Base-by-base conservation (phyloP, 1,284 basidiomycete genomes). In the Cystobasidium slooffiae region DNA sequence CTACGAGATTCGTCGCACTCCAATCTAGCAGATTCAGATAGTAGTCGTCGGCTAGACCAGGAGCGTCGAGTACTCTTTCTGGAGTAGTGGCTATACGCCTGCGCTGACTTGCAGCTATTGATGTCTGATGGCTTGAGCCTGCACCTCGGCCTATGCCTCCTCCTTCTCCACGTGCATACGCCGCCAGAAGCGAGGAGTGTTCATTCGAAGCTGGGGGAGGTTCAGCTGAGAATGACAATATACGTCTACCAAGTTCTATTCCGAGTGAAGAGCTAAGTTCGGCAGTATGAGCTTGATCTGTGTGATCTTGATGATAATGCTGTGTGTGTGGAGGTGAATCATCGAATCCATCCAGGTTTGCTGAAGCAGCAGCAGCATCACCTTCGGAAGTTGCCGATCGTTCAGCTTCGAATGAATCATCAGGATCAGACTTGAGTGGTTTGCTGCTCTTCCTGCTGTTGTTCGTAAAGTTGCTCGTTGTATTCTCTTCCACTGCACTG, bases 1-100 rank as follows among this genome's bases (percentile, higher is more conserved):
- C 93, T 4, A 98, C 88, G 44, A 90, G 85, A 83, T 99, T 98
- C 74, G 88, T 88, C 43, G 86, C 86, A 47, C 91, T 91, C 96
- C 96, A 99, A 55, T 90, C 88, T 72, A 98, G 84, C 46, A 99
- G 86, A 82, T 99, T 99, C 79, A 97, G 88, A 82, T 99, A 99
- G 83, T 97, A 99, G 83, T 99, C 97, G 78, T 98, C 94, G 52
- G 91, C 87, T 85, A 97, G 91, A 1, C 92, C 93, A 0, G 95
- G 94, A 0, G 97, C 97, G 80, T 99, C 97, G 12, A 99, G 86
- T 1, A 97, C 93, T 31, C 93, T 88, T 79, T 97, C 93, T 0
- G 91, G 94, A 75, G 88, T 89, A 0, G 89, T 93, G 0, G 92
- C 86, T 74, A 97, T 91, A 78, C 90, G 90, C 9, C 94, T 87